Conservation (phyloP, 768 basidiomycete species). For the Aureoboletus auriporus region DNA sequence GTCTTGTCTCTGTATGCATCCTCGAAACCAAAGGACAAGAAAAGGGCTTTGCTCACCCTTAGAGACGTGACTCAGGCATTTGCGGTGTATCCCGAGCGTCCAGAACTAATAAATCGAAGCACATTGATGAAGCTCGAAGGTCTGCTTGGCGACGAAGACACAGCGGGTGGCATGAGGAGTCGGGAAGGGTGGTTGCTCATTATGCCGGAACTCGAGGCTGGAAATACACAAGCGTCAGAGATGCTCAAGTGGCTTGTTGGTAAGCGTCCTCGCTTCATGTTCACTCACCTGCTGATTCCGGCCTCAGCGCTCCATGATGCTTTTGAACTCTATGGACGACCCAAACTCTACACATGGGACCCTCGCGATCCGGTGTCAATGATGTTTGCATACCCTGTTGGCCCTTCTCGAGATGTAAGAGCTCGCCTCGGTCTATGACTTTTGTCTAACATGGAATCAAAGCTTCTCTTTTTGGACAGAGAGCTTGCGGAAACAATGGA, state of each 20-base stretch:
- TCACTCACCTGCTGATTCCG: conserved; percentile 7
- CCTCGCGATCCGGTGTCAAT: conserved; percentile 75
- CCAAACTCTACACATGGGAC: conserved; percentile 85
- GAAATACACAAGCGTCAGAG: conserved; percentile 63
- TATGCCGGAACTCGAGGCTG: conserved; percentile 81
- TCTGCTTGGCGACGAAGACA: conserved; percentile 70
- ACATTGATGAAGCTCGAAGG: conserved; percentile 94
- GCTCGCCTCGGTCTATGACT: neutral
- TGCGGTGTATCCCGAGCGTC: conserved; percentile 94
- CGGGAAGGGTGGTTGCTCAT: conserved; percentile 84
- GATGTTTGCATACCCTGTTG: conserved; percentile 95
- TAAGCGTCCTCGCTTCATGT: conserved; percentile 33
- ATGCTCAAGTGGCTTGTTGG: conserved; percentile 92
- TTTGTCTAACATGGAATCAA: conserved; percentile 14
- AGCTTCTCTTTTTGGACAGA: conserved; percentile 87
- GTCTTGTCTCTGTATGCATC: conserved; percentile 57
- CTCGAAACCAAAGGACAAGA: conserved; percentile 70
- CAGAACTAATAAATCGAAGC: conserved; percentile 82
- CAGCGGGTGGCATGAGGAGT: conserved; percentile 60
- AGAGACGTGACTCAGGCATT: conserved; percentile 77
- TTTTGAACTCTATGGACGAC: conserved; percentile 87
- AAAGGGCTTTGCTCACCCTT: conserved; percentile 67
- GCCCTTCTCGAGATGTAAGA: conserved; percentile 76
- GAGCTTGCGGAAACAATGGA: conserved; percentile 77
- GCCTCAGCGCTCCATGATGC: conserved; percentile 73